Evolutionary conservation across 2,329 filamentous ascomycete species (phyloP).

Genomic region (Diaporthe sp.): DNA sequence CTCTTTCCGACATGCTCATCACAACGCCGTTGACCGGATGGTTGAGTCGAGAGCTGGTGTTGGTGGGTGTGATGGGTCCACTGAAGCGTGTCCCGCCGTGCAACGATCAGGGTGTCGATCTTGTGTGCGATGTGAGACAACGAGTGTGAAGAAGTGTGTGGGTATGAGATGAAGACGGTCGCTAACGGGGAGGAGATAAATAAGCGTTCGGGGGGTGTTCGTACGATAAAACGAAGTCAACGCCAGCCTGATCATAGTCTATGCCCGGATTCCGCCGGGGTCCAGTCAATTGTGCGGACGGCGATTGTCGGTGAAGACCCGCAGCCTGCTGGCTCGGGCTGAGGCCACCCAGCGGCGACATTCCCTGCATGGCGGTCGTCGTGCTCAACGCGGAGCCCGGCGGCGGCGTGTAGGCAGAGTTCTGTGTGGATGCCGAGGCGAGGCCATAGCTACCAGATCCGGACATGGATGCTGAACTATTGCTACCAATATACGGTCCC

Average conservation of each 20-base stretch:
- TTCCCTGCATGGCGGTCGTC: slow-evolving; percentile 33
- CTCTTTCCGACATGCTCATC: slow-evolving; percentile 6
- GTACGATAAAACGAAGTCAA: slow-evolving; percentile 94
- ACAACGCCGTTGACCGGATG: slow-evolving; percentile 9
- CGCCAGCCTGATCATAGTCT: slow-evolving; percentile 85
- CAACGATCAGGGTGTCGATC: slow-evolving; percentile 10
- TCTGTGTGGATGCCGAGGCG: slow-evolving; percentile 54
- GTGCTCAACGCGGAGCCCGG: slow-evolving; percentile 44
- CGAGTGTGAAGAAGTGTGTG: slow-evolving; percentile 24
- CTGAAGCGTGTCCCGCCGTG: slow-evolving; percentile 12
- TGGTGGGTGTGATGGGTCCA: slow-evolving; percentile 17
- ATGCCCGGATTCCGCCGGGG: slow-evolving; percentile 57
- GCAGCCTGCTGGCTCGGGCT: slow-evolving; percentile 43
- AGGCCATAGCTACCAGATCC: slow-evolving; percentile 68
- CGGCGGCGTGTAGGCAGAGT: slow-evolving; percentile 62
- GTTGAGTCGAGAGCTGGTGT: slow-evolving; percentile 17
- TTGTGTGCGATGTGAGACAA: slow-evolving; percentile 24
- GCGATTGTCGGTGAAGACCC: slow-evolving; percentile 50
- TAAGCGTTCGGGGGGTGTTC: slow-evolving; percentile 74
- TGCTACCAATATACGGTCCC: slow-evolving; percentile 44
- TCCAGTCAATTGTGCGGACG: slow-evolving; percentile 40
- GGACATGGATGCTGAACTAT: slow-evolving; percentile 54
- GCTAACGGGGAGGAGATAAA: slow-evolving; percentile 73
- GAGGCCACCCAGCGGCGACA: slow-evolving; percentile 33
- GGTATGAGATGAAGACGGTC: slow-evolving; percentile 43